Conservation (phyloP, 495 filamentous ascomycete species). For the Lophiostoma macrostomum region DNA sequence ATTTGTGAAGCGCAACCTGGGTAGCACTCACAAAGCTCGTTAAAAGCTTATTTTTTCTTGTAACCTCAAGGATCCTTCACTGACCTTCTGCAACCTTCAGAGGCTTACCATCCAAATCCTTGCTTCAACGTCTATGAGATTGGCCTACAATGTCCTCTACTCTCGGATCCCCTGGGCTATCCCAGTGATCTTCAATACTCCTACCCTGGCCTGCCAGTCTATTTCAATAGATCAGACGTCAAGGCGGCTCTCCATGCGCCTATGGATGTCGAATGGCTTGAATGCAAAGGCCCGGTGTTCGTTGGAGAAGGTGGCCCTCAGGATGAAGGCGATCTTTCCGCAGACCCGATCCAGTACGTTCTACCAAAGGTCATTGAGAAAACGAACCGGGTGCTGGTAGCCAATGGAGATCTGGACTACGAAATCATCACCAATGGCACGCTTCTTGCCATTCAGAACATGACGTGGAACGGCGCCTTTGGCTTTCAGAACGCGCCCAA, state of each 20-base stretch:
- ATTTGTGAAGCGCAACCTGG: too few relatives aligned
- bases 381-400: constrained; percentile 34
- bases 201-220: constrained; percentile 23
- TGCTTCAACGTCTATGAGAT: constrained; percentile 34
- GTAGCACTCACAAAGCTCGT: too few relatives aligned
- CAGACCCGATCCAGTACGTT: constrained; percentile 36
- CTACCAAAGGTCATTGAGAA: constrained; percentile 33
- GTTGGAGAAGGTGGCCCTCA: constrained; percentile 29
- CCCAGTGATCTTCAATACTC: constrained; percentile 24
- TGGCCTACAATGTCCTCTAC: constrained; percentile 20
- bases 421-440: constrained; percentile 34
- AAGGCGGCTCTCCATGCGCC: constrained; percentile 33
- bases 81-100: too few relatives aligned
- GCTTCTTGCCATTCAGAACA: constrained; percentile 35
- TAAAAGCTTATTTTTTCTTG: too few relatives aligned
- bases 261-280: constrained; percentile 28
- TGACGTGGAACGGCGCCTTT: constrained; percentile 28
- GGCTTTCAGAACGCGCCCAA: constrained; percentile 27
- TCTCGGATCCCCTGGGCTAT: constrained; percentile 23
- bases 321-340: constrained; percentile 29
- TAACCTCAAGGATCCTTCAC: too few relatives aligned
- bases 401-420: constrained; percentile 32
- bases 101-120: constrained; percentile 18
- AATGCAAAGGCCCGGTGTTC: constrained; percentile 27
- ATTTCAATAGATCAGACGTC: constrained; percentile 33